Conservation (phyloP, 495 filamentous ascomycete genomes). For the Penicillium antarcticum region DNA sequence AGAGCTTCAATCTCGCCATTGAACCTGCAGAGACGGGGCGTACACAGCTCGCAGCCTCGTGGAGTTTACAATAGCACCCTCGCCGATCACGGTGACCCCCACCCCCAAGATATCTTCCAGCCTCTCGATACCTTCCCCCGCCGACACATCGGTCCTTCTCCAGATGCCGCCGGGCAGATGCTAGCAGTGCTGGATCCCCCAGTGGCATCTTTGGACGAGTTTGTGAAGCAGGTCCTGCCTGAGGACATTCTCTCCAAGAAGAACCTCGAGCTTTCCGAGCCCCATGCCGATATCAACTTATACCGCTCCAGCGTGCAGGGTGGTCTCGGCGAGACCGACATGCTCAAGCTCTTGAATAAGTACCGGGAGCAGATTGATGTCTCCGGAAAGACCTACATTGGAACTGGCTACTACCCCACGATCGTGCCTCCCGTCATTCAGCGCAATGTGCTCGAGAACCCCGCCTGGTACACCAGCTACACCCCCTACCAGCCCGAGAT, state of each 20-base stretch:
- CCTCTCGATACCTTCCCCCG: slow-evolving; percentile 69
- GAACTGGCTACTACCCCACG: slow-evolving; percentile 84
- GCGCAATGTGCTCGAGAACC: slow-evolving; percentile 89
- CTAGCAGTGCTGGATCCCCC: slow-evolving; percentile 77
- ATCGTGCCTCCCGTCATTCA: slow-evolving; percentile 89
- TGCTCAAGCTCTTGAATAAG: slow-evolving; percentile 58
- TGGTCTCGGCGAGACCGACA: slow-evolving; percentile 63
- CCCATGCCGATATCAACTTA: slow-evolving; percentile 36
- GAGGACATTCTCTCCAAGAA: slow-evolving; percentile 73
- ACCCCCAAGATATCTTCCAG: slow-evolving; percentile 43
- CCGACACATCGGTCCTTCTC: slow-evolving; percentile 92
- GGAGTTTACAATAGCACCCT: slow-evolving; percentile 41
- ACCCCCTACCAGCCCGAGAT: slow-evolving; percentile 99
- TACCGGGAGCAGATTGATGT: slow-evolving; percentile 65
- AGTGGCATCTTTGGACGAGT: slow-evolving; percentile 71
- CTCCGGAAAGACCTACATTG: slow-evolving; percentile 64
- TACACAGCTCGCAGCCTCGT: slow-evolving; percentile 29
- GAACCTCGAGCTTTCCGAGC: slow-evolving; percentile 42
- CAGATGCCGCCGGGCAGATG: slow-evolving; percentile 71
- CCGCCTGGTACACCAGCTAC: slow-evolving; percentile 98
- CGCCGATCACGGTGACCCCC: slow-evolving; percentile 40
- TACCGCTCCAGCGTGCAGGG: slow-evolving; percentile 48
- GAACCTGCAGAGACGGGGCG: slow-evolving; percentile 21
- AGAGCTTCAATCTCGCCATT: slow-evolving; percentile 26
- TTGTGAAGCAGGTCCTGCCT: slow-evolving; percentile 84